These are phyloP conservation scores for Fomitopsis serialis DNA, from an alignment of 768 basidiomycete species.

Conservation along the genomic window DNA sequence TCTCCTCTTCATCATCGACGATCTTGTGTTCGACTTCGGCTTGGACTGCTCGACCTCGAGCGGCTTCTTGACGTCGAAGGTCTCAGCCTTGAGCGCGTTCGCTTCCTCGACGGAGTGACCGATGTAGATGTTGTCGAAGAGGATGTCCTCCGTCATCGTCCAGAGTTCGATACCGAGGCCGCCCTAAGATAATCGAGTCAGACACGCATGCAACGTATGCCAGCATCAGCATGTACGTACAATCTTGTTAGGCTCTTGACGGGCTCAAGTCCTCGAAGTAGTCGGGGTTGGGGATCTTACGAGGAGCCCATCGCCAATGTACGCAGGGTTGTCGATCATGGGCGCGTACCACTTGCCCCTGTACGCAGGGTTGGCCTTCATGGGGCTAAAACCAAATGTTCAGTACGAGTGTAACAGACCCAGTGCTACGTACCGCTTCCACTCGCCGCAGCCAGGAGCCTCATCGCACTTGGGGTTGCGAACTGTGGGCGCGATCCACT, in stretches of 20 bases:
- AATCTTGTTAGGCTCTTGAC: constrained; percentile 78
- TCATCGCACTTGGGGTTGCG: constrained; percentile 87
- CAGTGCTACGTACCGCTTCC: constrained; percentile 57
- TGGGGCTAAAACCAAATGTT: constrained; percentile 43
- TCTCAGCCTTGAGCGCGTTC: constrained; percentile 74
- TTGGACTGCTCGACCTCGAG: constrained; percentile 44
- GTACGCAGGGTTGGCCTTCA: constrained; percentile 89
- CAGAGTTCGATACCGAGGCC: constrained; percentile 98
- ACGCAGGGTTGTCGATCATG: constrained; percentile 93
- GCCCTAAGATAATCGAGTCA: constrained; percentile 39
- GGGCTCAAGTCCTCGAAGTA: constrained; percentile 87
- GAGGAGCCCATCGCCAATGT: constrained; percentile 95
- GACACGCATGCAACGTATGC: background rate
- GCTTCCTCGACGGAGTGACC: constrained; percentile 89
- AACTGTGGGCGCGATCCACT: constrained; percentile 91
- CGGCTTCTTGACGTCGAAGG: constrained; percentile 87
- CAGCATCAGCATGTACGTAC: constrained; percentile 35
- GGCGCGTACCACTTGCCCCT: constrained; percentile 98
- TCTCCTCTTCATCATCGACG: constrained; percentile 37
- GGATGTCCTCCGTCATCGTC: constrained; percentile 97
- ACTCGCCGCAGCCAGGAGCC: constrained; percentile 92
- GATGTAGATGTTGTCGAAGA: constrained; percentile 92
- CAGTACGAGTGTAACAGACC: background rate
- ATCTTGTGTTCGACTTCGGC: constrained; percentile 30
- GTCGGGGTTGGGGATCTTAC: constrained; percentile 84